These are phyloP conservation scores for Abrus precatorius DNA, from an alignment of 306 rosid genomes.

Conservation along the genomic window DNA sequence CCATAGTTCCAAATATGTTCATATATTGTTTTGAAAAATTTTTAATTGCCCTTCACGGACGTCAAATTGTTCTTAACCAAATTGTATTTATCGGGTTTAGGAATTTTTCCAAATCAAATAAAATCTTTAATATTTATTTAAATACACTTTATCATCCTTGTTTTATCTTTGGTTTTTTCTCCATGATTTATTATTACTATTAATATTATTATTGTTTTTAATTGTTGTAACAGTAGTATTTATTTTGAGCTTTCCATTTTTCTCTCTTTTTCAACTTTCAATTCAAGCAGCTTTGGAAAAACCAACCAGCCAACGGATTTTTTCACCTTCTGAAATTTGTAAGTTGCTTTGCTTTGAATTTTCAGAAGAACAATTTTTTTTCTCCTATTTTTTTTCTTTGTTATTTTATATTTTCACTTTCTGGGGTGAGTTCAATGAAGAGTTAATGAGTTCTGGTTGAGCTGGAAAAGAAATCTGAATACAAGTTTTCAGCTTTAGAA, in stretches of 20 bases:
- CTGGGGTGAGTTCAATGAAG: constrained; percentile 30
- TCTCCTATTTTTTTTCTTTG: neutral
- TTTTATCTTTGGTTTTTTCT: constrained; percentile 51
- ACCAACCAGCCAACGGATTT: constrained; percentile 59
- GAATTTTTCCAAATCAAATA: constrained; percentile 52
- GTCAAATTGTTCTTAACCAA: constrained; percentile 70
- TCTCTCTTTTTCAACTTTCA: constrained; percentile 57
- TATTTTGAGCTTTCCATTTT: constrained; percentile 49
- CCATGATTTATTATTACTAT: constrained; percentile 36
- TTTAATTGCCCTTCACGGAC: constrained; percentile 72
- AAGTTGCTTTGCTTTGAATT: constrained; percentile 61
- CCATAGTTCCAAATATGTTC: constrained; percentile 41
- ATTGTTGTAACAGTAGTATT: constrained; percentile 52
- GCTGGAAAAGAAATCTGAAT: constrained; percentile 52
- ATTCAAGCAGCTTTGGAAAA: constrained; percentile 69
- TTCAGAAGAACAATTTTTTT: constrained; percentile 49
- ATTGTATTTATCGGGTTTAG: constrained; percentile 82
- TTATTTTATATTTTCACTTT: constrained; percentile 36
- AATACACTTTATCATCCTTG: constrained; percentile 29
- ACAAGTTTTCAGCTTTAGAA: constrained; percentile 52
- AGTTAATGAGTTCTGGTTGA: constrained; percentile 47
- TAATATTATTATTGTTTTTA: neutral
- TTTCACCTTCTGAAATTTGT: constrained; percentile 52
- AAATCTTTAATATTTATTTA: constrained; percentile 18
- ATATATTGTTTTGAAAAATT: constrained; percentile 2